phyloP scores from a whole-genome alignment of 2,329 filamentous ascomycete species.

The Pestalotiopsis sp. region DNA sequence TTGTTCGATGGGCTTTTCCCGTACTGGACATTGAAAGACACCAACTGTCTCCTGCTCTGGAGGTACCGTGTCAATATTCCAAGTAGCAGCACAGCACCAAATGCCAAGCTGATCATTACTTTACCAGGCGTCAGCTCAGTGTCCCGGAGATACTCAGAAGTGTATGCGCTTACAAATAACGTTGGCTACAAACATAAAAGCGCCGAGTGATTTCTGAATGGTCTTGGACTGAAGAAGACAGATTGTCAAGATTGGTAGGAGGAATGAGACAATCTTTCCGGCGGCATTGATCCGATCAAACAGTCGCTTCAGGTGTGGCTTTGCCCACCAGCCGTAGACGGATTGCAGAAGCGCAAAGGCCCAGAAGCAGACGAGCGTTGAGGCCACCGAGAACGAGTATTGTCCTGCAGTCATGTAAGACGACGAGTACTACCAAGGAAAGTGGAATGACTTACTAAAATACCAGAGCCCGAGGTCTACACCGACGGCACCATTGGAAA shows the following conservation, averaged over 20 bases:
- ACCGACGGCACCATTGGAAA: conserved; percentile 17
- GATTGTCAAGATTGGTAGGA: conserved; percentile 17
- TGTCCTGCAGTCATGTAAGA: conserved; percentile 1
- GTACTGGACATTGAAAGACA: conserved; percentile 32
- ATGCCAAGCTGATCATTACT: conserved; percentile 40
- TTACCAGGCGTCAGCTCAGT: background rate
- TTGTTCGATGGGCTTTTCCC: conserved; percentile 18
- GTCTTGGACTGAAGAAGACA: conserved; percentile 16
- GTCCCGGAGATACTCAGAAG: background rate
- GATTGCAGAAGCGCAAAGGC: conserved; percentile 19
- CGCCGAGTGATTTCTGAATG: conserved; percentile 13
- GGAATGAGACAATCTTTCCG: conserved; percentile 16
- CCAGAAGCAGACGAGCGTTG: conserved; percentile 19
- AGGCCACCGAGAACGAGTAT: conserved; percentile 12
- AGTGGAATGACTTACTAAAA: conserved; percentile 13
- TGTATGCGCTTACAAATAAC: conserved; percentile 13
- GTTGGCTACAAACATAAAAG: conserved; percentile 18
- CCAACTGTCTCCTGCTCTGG: conserved; percentile 33
- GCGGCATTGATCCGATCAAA: conserved; percentile 13
- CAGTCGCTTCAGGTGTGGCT: conserved; percentile 4
- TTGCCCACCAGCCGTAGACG: conserved; percentile 16
- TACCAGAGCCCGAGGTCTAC: conserved; percentile 18
- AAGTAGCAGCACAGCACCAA: conserved; percentile 36
- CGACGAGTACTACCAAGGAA: no score
- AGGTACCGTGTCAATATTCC: conserved; percentile 43